Conservation (phyloP, 257 asterid species). For the Lavandula angustifolia region DNA sequence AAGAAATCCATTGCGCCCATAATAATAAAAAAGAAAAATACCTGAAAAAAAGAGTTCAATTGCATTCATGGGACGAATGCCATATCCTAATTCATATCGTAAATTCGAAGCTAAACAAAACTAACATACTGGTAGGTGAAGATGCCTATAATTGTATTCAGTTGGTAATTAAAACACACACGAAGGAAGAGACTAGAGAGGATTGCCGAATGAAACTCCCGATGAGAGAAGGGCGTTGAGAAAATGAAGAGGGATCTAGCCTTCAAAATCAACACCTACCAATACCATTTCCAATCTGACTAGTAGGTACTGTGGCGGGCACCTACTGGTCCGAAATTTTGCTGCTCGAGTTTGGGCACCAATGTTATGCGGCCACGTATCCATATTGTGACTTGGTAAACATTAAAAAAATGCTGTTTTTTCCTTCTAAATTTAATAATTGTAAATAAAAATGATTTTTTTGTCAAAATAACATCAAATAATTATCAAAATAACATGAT, state of each 20-base stretch:
- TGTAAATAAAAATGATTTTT: no score
- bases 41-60: slow-evolving; percentile 25
- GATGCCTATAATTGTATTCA: slow-evolving; percentile 8
- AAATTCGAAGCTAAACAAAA: slow-evolving; percentile 10
- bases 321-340: not conserved
- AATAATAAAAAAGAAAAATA: slow-evolving; percentile 4
- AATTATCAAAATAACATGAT: no score
- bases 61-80: not conserved
- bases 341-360: not conserved
- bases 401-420: not conserved
- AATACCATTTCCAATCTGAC: no score
- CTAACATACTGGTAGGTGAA: slow-evolving; percentile 20
- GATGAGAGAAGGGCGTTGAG: not conserved
- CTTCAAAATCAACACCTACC: slow-evolving; percentile 28
- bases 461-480: no score
- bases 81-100: not conserved
- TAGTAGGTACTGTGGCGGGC: not conserved
- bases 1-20: slow-evolving; percentile 55
- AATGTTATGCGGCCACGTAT: slow-evolving; percentile 2
- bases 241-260: slow-evolving; percentile 1
- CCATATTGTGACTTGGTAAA: not conserved
- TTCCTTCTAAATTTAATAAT: no score
- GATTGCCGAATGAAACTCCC: not conserved
- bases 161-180: not conserved
- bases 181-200: slow-evolving; percentile 16